phyloP scores from a whole-genome alignment of 495 filamentous ascomycete species.

The Hyaloscypha variabilis region DNA sequence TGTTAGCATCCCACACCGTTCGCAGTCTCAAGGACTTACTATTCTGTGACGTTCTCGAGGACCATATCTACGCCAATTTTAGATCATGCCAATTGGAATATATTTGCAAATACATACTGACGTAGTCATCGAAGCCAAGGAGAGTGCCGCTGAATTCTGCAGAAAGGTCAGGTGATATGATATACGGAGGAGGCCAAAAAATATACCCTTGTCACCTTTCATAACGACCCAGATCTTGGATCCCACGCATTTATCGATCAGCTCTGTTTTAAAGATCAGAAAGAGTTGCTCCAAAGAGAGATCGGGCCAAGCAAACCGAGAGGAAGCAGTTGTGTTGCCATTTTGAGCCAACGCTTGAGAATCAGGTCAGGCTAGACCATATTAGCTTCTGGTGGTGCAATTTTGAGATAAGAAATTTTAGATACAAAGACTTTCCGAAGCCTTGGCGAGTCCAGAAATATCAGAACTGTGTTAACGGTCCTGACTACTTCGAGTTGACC shows the following conservation, averaged over 20 bases:
- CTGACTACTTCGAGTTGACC: too few species aligned
- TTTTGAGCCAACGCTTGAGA: constrained; percentile 34
- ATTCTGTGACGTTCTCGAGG: constrained; percentile 94
- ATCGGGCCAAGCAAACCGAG: constrained; percentile 54
- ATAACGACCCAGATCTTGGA: constrained; percentile 98
- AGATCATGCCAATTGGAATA: constrained; percentile 9
- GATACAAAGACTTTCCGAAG: neutral
- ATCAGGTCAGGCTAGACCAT: neutral
- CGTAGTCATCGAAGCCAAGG: constrained; percentile 97
- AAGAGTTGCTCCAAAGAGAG: constrained; percentile 28
- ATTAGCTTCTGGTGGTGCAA: neutral
- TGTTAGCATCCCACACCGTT: neutral
- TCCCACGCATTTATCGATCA: constrained; percentile 98
- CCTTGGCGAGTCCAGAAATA: too few species aligned
- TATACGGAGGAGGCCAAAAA: neutral
- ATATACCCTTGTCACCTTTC: constrained; percentile 93
- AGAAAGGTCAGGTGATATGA: constrained; percentile 1
- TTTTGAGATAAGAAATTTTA: neutral
- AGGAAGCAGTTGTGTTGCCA: constrained; percentile 82
- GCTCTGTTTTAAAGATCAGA: constrained; percentile 57
- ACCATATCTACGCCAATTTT: constrained; percentile 78
- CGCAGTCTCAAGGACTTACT: constrained; percentile 57
- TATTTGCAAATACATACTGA: constrained; percentile 71
- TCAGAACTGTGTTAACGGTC: too few species aligned
- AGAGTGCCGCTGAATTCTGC: constrained; percentile 95